Evolutionary conservation across 192 early-diverging fungal genomes (phyloP).

Genomic region (Oehlia diaphana): DNA sequence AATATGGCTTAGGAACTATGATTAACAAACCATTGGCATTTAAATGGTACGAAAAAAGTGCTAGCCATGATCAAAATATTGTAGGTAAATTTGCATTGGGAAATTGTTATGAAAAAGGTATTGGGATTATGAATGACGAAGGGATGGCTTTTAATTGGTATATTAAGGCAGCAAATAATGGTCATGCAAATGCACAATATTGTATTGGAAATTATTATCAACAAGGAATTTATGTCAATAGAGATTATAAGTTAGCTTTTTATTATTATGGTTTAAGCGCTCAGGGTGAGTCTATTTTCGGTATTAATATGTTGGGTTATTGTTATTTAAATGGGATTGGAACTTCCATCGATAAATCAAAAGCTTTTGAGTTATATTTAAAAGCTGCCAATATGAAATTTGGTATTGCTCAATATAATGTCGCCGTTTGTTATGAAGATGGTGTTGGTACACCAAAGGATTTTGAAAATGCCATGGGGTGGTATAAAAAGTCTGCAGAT

Average conservation of each 20-base stretch:
- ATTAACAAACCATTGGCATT: not conserved
- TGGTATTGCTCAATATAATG: constrained; percentile 75
- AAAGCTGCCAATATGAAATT: constrained; percentile 70
- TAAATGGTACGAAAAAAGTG: not conserved
- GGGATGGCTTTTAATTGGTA: not conserved
- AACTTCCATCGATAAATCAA: constrained; percentile 54
- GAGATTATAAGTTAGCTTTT: constrained; percentile 65
- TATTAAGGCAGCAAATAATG: not conserved
- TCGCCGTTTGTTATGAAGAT: constrained; percentile 82
- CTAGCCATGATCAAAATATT: not conserved
- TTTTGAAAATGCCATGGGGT: not conserved
- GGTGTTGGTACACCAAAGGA: constrained; percentile 52
- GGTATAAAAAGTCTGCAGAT: not conserved
- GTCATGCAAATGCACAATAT: constrained; percentile 37
- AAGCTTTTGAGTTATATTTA: constrained; percentile 38
- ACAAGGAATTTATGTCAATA: constrained; percentile 67
- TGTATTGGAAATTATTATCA: constrained; percentile 81
- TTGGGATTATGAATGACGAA: not conserved
- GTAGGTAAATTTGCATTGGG: not conserved
- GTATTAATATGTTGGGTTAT: constrained; percentile 56
- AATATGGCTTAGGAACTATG: not conserved
- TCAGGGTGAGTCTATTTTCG: constrained; percentile 52
- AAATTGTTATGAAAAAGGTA: not conserved
- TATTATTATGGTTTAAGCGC: constrained; percentile 57
- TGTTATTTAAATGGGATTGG: constrained; percentile 63